These are phyloP conservation scores for Bruguiera hainesii DNA, from an alignment of 441 rosid species.

Conservation along the genomic window DNA sequence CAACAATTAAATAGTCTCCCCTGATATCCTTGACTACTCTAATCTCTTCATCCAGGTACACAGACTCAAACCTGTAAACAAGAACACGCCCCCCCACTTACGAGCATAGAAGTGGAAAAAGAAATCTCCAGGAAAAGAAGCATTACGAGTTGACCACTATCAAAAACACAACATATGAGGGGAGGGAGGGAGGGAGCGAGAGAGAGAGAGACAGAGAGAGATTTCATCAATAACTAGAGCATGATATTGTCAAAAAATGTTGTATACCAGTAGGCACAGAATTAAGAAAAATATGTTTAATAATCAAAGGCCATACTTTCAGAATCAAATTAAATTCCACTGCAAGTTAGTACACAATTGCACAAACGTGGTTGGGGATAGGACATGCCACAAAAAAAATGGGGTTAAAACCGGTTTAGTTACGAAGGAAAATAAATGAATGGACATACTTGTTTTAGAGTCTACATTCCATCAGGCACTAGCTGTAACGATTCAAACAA, in stretches of 20 bases:
- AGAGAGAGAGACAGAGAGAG: not conserved
- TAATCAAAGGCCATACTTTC: not conserved
- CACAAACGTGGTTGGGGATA: not conserved
- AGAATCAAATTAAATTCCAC: not conserved
- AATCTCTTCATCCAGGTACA: constrained; percentile 77
- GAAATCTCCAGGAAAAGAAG: too few relatives aligned
- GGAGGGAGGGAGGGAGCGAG: not conserved
- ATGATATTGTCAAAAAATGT: not conserved
- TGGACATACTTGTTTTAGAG: too few relatives aligned
- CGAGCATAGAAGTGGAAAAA: too few relatives aligned
- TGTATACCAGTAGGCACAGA: not conserved
- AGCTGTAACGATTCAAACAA: too few relatives aligned
- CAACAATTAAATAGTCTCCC: constrained; percentile 83
- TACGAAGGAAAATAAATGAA: too few relatives aligned
- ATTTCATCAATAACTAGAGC: not conserved
- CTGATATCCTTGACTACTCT: constrained; percentile 89
- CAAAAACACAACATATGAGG: not conserved
- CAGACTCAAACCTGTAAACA: constrained; percentile 61
- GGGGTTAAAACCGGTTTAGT: too few relatives aligned
- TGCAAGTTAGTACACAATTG: not conserved
- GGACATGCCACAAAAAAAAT: too few relatives aligned
- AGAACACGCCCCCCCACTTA: not conserved
- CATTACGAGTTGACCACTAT: too few relatives aligned
- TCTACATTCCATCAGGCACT: too few relatives aligned
- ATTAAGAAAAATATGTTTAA: not conserved